phyloP scores from a whole-genome alignment of 2,329 filamentous ascomycete species.

The Scedosporium dehoogii region DNA sequence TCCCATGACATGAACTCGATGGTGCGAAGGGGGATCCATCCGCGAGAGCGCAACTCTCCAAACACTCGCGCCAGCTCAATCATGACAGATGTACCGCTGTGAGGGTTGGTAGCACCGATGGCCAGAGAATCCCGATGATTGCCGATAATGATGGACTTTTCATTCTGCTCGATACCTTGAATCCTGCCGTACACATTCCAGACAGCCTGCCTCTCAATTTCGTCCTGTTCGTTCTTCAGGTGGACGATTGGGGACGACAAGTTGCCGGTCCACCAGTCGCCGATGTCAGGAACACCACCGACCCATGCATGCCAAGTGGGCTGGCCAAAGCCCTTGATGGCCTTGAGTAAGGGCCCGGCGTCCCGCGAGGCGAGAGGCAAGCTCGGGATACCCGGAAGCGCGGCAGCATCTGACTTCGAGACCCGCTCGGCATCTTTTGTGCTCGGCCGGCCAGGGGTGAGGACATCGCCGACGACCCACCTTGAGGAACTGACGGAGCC shows the following conservation, averaged over 20 bases:
- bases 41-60: conserved; percentile 62
- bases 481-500: conserved; percentile 72
- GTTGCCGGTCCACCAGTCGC: conserved; percentile 79
- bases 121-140: conserved; percentile 93
- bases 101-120: conserved; percentile 76
- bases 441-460: conserved; percentile 81
- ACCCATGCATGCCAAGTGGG: conserved; percentile 61
- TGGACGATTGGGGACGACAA: conserved; percentile 65
- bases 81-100: conserved; percentile 83
- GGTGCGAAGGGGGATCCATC: conserved; percentile 86
- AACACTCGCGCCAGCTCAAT: conserved; percentile 82
- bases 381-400: conserved; percentile 75
- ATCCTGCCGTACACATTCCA: conserved; percentile 89
- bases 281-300: conserved; percentile 65
- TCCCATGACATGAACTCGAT: conserved; percentile 98
- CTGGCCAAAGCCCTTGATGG: conserved; percentile 65
- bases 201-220: conserved; percentile 70
- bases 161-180: conserved; percentile 68
- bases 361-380: conserved; percentile 85
- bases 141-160: conserved; percentile 80
- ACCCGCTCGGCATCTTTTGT: conserved; percentile 56
- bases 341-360: conserved; percentile 67
- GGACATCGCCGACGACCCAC: conserved; percentile 80
- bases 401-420: conserved; percentile 58
- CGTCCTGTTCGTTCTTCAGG: conserved; percentile 79